These are phyloP conservation scores for Fraxinus platypoda DNA, from an alignment of 305 asterid genomes.

Conservation along the genomic window DNA sequence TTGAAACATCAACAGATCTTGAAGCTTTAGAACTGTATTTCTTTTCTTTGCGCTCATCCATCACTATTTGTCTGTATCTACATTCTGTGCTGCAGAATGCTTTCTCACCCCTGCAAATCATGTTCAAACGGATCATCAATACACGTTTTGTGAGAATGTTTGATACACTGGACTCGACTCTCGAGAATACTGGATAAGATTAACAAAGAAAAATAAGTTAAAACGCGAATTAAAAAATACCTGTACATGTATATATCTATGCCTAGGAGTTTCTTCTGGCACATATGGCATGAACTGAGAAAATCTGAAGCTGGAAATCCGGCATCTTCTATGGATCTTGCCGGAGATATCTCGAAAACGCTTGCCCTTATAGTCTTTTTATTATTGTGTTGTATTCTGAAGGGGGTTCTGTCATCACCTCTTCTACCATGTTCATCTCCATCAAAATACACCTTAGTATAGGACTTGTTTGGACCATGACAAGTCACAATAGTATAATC, in stretches of 20 bases:
- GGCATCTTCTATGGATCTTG: neutral
- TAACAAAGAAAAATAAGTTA: neutral
- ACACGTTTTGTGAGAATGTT: neutral
- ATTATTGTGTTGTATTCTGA: slow-evolving; percentile 22
- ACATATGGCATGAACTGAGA: slow-evolving; percentile 27
- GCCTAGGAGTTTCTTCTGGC: slow-evolving; percentile 25
- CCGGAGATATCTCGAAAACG: slow-evolving; percentile 21
- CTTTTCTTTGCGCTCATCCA: slow-evolving; percentile 35
- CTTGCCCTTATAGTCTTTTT: slow-evolving; percentile 14
- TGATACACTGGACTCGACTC: neutral
- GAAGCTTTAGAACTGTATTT: slow-evolving; percentile 21
- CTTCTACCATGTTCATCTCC: neutral
- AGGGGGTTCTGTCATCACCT: slow-evolving; percentile 44
- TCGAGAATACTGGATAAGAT: neutral
- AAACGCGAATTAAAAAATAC: neutral
- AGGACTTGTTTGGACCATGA: slow-evolving; percentile 45
- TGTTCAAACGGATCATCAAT: neutral
- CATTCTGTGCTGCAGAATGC: slow-evolving; percentile 47
- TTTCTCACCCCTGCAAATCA: slow-evolving; percentile 42
- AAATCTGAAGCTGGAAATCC: slow-evolving; percentile 17
- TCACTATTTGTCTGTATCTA: slow-evolving; percentile 32
- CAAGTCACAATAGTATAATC: slow-evolving; percentile 71
- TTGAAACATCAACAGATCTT: slow-evolving; percentile 20
- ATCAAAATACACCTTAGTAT: slow-evolving; percentile 47
- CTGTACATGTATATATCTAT: slow-evolving; percentile 32